These are phyloP conservation scores for Nakazawaea wickerhamii DNA, from an alignment of 805 yeast species.

Conservation along the genomic window DNA sequence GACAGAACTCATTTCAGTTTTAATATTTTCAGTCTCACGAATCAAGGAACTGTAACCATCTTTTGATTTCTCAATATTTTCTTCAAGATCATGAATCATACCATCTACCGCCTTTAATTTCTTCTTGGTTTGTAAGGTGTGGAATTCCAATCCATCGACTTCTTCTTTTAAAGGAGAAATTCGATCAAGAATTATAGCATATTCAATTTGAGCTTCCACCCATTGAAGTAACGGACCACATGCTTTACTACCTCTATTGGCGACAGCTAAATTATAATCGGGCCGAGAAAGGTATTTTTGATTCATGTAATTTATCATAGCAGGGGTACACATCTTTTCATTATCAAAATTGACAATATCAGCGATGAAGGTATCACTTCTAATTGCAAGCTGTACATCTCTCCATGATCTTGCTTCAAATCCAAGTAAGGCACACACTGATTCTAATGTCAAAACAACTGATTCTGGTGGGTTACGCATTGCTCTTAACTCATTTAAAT, in stretches of 20 bases:
- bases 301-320: constrained; percentile 53
- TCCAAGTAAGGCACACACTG: constrained; percentile 82
- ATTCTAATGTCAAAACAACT: constrained; percentile 78
- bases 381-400: constrained; percentile 72
- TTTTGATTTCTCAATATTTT: constrained; percentile 63
- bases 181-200: constrained; percentile 60
- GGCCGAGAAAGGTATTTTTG: constrained; percentile 52
- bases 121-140: constrained; percentile 56
- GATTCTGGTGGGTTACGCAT: constrained; percentile 90
- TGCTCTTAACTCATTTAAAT: constrained; percentile 81
- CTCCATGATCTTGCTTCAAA: constrained; percentile 66
- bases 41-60: constrained; percentile 66
- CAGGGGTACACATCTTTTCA: constrained; percentile 48
- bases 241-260: constrained; percentile 87
- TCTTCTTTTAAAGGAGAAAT: constrained; percentile 73
- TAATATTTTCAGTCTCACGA: constrained; percentile 71
- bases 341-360: constrained; percentile 73
- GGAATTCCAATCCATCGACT: constrained; percentile 52
- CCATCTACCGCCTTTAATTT: constrained; percentile 71
- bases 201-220: constrained; percentile 87
- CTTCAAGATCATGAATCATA: constrained; percentile 72
- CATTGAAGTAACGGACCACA: constrained; percentile 89
- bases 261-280: constrained; percentile 65
- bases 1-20: constrained; percentile 61
- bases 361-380: constrained; percentile 83